Evolutionary conservation across 2,329 filamentous ascomycete species (phyloP).

Genomic region (Eurotiales sp.): DNA sequence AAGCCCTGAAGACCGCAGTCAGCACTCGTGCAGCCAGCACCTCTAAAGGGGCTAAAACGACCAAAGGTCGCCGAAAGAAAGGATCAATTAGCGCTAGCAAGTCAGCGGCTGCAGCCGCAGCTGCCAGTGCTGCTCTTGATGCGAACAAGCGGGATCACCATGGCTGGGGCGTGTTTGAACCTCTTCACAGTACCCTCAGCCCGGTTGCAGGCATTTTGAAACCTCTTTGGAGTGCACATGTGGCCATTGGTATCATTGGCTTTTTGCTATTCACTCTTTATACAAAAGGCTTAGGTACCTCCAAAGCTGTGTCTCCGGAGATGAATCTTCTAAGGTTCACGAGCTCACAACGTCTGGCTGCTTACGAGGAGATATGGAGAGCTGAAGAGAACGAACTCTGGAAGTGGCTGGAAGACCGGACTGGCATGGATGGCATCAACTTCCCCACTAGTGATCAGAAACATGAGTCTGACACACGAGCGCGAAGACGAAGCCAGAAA

Average conservation of each 20-base stretch:
- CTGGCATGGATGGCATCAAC: conserved; percentile 61
- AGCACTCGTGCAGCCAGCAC: conserved; percentile 52
- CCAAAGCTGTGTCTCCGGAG: conserved; percentile 33
- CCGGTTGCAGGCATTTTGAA: conserved; percentile 66
- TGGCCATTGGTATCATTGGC: conserved; percentile 70
- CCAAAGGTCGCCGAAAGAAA: conserved; percentile 60
- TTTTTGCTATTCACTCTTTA: conserved; percentile 71
- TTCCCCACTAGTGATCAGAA: conserved; percentile 31
- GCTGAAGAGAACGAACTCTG: conserved; percentile 83
- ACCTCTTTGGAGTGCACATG: conserved; percentile 70
- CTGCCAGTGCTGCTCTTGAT: conserved; percentile 39
- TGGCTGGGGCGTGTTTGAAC: conserved; percentile 79
- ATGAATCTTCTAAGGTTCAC: conserved; percentile 39
- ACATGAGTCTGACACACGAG: conserved; percentile 41
- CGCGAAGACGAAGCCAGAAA: conserved; percentile 27
- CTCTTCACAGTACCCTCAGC: conserved; percentile 64
- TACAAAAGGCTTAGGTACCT: conserved; percentile 51
- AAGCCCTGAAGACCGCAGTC: conserved; percentile 69
- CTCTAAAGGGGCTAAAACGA: conserved; percentile 48
- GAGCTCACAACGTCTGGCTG: conserved; percentile 65
- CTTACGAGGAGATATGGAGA: conserved; percentile 91
- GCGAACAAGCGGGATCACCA: conserved; percentile 40
- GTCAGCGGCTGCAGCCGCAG: conserved; percentile 40
- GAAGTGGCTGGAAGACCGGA: conserved; percentile 88
- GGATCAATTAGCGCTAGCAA: conserved; percentile 28